These are phyloP conservation scores for Forsythia viridissima DNA, from an alignment of 257 asterid genomes.

Conservation along the genomic window DNA sequence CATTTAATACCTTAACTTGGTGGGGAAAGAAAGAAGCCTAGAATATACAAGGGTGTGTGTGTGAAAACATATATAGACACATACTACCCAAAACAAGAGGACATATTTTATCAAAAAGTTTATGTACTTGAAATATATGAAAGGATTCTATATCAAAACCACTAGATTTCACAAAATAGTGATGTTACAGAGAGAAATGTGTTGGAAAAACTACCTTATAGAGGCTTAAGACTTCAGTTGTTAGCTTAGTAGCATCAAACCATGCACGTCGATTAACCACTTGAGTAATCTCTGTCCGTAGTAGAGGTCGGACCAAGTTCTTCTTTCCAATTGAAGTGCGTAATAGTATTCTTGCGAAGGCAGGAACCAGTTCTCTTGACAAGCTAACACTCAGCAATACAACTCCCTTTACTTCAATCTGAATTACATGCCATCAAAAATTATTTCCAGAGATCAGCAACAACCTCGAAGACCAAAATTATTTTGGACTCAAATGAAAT, in stretches of 20 bases:
- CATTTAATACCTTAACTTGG: not conserved
- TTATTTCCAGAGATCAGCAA: not conserved
- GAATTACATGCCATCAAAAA: slow-evolving; percentile 10
- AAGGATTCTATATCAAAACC: slow-evolving; percentile 1
- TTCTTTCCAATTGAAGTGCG: slow-evolving; percentile 88
- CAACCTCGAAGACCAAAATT: not conserved
- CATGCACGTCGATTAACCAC: slow-evolving; percentile 95
- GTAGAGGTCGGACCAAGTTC: slow-evolving; percentile 82
- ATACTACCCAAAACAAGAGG: not conserved
- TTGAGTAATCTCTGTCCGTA: slow-evolving; percentile 88
- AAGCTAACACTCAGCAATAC: slow-evolving; percentile 70
- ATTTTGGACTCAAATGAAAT: slow-evolving; percentile 5
- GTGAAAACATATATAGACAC: not conserved
- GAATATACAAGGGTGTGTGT: no score
- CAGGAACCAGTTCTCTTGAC: slow-evolving; percentile 90
- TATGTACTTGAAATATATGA: not conserved
- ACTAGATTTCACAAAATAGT: not conserved
- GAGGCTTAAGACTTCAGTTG: slow-evolving; percentile 69
- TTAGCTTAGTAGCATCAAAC: slow-evolving; percentile 85
- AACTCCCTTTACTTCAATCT: slow-evolving; percentile 88
- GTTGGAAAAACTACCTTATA: slow-evolving; percentile 63
- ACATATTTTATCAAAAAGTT: not conserved
- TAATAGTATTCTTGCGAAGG: slow-evolving; percentile 80
- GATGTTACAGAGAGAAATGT: not conserved
- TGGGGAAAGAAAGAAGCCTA: not conserved